These are phyloP conservation scores for Sabuloglossum arenarium DNA, from an alignment of 495 filamentous ascomycete species.

Conservation along the genomic window DNA sequence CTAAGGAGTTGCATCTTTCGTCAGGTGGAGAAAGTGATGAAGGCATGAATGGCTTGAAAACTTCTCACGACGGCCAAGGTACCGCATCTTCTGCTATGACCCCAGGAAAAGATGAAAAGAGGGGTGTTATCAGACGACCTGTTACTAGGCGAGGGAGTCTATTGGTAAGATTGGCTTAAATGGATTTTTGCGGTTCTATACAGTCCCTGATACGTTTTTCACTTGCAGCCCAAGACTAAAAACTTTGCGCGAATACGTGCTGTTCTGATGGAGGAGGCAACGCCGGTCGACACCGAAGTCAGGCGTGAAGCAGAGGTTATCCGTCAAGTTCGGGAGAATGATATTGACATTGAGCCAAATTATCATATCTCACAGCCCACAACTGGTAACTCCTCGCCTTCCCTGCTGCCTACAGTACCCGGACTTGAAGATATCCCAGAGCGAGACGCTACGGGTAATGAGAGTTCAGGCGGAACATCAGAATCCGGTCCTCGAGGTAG, in stretches of 20 bases:
- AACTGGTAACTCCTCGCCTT: background rate
- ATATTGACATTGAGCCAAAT: conserved; percentile 30
- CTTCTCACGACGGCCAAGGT: background rate
- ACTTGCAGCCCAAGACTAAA: conserved; percentile 67
- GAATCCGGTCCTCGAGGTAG: conserved; percentile 31
- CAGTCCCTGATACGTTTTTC: background rate
- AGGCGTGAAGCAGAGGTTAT: conserved; percentile 88
- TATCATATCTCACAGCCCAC: conserved; percentile 1
- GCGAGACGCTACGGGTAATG: conserved; percentile 37
- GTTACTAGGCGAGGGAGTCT: conserved; percentile 80
- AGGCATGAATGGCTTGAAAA: conserved; percentile 2
- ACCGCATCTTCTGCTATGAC: conserved; percentile 10
- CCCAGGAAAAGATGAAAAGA: conserved; percentile 19
- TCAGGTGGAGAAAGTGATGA: conserved; percentile 62
- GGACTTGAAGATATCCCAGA: conserved; percentile 29
- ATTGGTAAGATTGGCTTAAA: conserved; percentile 33
- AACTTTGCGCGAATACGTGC: conserved; percentile 84
- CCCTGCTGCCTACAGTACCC: conserved; percentile 15
- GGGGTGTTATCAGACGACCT: conserved; percentile 38
- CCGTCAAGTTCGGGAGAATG: conserved; percentile 70
- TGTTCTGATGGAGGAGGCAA: conserved; percentile 65
- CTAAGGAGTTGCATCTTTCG: conserved; percentile 68
- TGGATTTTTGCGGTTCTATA: background rate
- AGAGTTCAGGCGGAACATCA: conserved; percentile 15
- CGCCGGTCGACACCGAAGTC: conserved; percentile 73